Percentiles rank a stretch among this genome's conserved stretches.
Evolutionary conservation across 2,329 filamentous ascomycete species (phyloP).

Genomic region (Metarhizium guizhouense): DNA sequence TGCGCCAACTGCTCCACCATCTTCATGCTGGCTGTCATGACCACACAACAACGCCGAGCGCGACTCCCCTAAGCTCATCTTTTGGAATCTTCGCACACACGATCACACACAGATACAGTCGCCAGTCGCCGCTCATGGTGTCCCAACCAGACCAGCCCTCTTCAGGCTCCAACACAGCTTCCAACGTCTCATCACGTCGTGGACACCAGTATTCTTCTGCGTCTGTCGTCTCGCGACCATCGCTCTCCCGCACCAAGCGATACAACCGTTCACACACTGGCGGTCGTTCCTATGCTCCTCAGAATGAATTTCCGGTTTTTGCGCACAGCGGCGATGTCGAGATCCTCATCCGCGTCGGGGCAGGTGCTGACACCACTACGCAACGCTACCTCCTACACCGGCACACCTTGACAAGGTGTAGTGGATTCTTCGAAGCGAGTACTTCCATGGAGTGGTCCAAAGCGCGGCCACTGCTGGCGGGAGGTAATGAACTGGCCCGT

Average conservation of each 20-base stretch:
- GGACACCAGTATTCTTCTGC: conserved; percentile 24
- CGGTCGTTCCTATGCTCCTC: conserved; percentile 56
- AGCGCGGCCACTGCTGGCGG: conserved; percentile 17
- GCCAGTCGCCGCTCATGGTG: conserved; percentile 40
- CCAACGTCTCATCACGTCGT: conserved; percentile 1
- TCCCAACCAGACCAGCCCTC: conserved; percentile 46
- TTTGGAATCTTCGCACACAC: neutral
- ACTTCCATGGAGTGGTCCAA: conserved; percentile 67
- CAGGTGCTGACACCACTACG: conserved; percentile 46
- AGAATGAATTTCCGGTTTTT: conserved; percentile 92
- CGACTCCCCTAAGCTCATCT: neutral
- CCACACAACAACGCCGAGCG: neutral
- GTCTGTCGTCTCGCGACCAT: conserved; percentile 55
- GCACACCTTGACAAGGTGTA: conserved; percentile 80
- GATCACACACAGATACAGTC: neutral
- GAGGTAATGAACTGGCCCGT: conserved; percentile 40
- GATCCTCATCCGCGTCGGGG: conserved; percentile 62
- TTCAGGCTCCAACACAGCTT: conserved; percentile 4
- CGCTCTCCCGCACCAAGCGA: conserved; percentile 52
- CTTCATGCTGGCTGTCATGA: neutral
- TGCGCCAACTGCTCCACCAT: neutral
- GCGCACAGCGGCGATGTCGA: conserved; percentile 88
- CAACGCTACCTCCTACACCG: conserved; percentile 81
- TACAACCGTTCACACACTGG: conserved; percentile 77
- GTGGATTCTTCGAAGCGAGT: conserved; percentile 85